A percentile compares a stretch with the other conserved stretches of the same genome.
Conservation (phyloP, 108 stramenopile species). For the Parietichytrium sp. region DNA sequence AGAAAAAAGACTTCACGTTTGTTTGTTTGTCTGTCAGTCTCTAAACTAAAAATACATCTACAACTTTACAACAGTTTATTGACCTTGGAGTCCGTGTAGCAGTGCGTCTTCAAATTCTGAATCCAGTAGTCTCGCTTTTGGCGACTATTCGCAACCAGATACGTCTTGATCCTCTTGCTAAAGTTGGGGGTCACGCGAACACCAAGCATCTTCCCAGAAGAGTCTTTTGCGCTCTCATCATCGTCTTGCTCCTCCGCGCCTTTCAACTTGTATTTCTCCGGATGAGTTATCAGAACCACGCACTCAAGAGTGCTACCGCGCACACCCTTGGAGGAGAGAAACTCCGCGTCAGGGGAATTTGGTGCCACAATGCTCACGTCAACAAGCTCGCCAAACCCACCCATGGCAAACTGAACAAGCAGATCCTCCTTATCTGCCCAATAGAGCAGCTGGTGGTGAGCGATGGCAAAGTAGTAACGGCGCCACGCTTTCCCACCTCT, state of each 20-base stretch:
- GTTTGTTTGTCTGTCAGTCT: too few species aligned
- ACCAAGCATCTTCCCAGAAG: background rate
- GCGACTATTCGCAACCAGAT: constrained; percentile 2
- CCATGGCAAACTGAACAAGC: constrained; percentile 1
- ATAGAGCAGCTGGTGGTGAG: constrained; percentile 15
- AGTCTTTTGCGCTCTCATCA: background rate
- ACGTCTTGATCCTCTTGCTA: background rate
- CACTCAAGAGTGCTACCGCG: constrained; percentile 11
- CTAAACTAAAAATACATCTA: background rate
- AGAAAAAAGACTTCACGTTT: too few species aligned
- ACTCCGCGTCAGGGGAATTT: background rate
- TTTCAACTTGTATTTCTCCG: constrained; percentile 7
- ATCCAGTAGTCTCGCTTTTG: constrained; percentile 17
- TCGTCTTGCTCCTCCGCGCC: background rate
- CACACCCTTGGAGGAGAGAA: background rate
- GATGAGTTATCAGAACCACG: background rate
- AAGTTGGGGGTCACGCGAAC: background rate
- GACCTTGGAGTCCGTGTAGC: background rate
- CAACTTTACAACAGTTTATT: background rate
- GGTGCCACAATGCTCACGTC: background rate
- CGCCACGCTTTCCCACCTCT: background rate
- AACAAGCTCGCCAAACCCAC: constrained; percentile 20
- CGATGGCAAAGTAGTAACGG: constrained; percentile 30
- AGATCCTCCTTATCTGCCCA: constrained; percentile 22
- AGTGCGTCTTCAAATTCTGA: background rate